Base-by-base conservation (phyloP, 495 filamentous ascomycete species). In the Choiromyces venosus region DNA sequence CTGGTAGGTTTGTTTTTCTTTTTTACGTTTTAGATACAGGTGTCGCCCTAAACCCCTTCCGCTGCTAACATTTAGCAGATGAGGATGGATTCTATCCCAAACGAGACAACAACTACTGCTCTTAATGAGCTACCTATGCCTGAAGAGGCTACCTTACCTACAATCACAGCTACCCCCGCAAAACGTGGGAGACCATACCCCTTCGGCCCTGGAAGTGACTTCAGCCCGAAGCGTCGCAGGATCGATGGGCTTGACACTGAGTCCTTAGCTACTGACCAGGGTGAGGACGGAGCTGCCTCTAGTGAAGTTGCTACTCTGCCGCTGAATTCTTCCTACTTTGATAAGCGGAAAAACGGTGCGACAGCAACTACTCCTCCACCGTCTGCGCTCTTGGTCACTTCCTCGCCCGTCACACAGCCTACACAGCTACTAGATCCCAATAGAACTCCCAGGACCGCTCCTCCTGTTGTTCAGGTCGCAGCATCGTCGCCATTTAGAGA, bases 391-490 rank as follows among this genome's bases (percentile, higher is more conserved):
- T 69, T 77, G 76, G 73, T 68, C 74, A 78, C 56, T 70, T 80
- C 67, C 72, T 81, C 69, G 75, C 81, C 76, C 79, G 73, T 79
- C 37, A 91, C 89, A 1, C 91, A 94, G 76, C 89, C 92, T 0
- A 94, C 92, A 0, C 92, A 95, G 73, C 84, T 92, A 18, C 72
- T 80, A 8, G 68, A 75, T 37, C 71, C 65, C 18, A 14, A 33
- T 37, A 76, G 72, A n/a, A 69, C 71, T 25, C 72, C 79, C 65
- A 79, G 84, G 74, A 75, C 80, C 7, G 84, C 82, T 65, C 79
- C 75, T 65, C 86, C 91, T 5, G 83, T 89, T 16, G 86, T 97
- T 56, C 93, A 96, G 79, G 93, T 97, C 2, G 89, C 89, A 38
- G 91, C 90, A 16, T 95, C 93, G n/a, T 95, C 93, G 1, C 92